Percentiles rank a stretch among this genome's conserved stretches.
phyloP scores from a whole-genome alignment of 2,329 filamentous ascomycete genomes.

The Cytospora piceicola region DNA sequence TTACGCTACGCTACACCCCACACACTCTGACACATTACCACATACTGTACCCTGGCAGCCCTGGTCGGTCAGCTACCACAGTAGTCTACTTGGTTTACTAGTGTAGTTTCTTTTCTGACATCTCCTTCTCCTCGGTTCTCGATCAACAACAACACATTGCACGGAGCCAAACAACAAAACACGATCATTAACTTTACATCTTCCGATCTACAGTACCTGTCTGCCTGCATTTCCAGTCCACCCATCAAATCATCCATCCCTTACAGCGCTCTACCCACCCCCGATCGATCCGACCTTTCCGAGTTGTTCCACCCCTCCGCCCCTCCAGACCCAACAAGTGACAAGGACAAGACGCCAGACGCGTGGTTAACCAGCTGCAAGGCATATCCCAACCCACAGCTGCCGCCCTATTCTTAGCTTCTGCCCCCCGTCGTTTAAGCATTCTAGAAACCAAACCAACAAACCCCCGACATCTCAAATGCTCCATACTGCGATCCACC shows the following conservation, averaged over 20 bases:
- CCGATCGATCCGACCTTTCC: background rate
- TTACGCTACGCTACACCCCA: too few relatives aligned
- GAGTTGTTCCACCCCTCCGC: background rate
- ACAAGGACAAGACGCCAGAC: constrained; percentile 8
- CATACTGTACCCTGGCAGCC: too few relatives aligned
- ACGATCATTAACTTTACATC: too few relatives aligned
- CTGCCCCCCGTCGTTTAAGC: background rate
- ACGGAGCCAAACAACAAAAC: too few relatives aligned
- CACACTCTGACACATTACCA: too few relatives aligned
- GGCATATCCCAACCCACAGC: constrained; percentile 9
- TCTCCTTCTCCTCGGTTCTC: background rate
- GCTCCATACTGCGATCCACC: background rate
- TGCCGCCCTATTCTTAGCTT: constrained; percentile 3
- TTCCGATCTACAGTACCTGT: too few relatives aligned
- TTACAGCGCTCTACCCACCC: too few relatives aligned
- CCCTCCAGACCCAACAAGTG: background rate
- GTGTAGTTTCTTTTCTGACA: background rate
- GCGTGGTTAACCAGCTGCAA: constrained; percentile 11
- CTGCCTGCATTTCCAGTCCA: too few relatives aligned
- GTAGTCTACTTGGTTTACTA: too few relatives aligned
- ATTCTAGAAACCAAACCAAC: constrained; percentile 1
- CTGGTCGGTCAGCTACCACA: too few relatives aligned
- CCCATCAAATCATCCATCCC: too few relatives aligned
- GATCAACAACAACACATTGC: too few relatives aligned
- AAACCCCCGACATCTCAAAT: constrained; percentile 6